Evolutionary conservation across 1,284 basidiomycete genomes (phyloP).

Genomic region (Ustilago sp.): DNA sequence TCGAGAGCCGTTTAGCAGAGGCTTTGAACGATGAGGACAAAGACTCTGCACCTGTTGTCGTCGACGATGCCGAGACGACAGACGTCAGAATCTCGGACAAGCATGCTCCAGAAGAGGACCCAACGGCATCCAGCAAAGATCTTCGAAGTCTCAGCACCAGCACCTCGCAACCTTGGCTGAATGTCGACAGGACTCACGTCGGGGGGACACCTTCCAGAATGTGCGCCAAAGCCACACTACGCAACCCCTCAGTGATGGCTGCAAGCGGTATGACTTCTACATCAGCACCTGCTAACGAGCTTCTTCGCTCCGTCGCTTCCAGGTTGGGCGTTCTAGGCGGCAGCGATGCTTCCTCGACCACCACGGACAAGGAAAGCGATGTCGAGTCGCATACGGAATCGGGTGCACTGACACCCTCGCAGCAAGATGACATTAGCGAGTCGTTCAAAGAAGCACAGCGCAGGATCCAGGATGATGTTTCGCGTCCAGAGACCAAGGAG

Average conservation of each 20-base stretch:
- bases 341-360: constrained; percentile 4
- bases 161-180: constrained; percentile 34
- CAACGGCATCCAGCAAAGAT: background rate
- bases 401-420: constrained; percentile 25
- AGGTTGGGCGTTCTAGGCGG: constrained; percentile 41
- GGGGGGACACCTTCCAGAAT: constrained; percentile 26
- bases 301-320: constrained; percentile 48
- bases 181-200: constrained; percentile 41
- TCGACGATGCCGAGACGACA: constrained; percentile 39
- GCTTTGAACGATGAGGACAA: constrained; percentile 23
- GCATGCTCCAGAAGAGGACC: background rate
- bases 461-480: constrained; percentile 34
- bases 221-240: constrained; percentile 28
- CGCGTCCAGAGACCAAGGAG: constrained; percentile 12
- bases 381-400: constrained; percentile 19
- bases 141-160: constrained; percentile 18
- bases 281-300: constrained; percentile 46
- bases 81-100: constrained; percentile 33
- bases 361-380: constrained; percentile 16
- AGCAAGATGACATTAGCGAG: constrained; percentile 39
- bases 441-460: constrained; percentile 55
- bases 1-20: constrained; percentile 28
- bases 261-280: constrained; percentile 25
- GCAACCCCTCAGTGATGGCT: constrained; percentile 33
- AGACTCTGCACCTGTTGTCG: constrained; percentile 17